Conservation (phyloP, 805 yeast species). For the Metschnikowia bowlesiae region DNA sequence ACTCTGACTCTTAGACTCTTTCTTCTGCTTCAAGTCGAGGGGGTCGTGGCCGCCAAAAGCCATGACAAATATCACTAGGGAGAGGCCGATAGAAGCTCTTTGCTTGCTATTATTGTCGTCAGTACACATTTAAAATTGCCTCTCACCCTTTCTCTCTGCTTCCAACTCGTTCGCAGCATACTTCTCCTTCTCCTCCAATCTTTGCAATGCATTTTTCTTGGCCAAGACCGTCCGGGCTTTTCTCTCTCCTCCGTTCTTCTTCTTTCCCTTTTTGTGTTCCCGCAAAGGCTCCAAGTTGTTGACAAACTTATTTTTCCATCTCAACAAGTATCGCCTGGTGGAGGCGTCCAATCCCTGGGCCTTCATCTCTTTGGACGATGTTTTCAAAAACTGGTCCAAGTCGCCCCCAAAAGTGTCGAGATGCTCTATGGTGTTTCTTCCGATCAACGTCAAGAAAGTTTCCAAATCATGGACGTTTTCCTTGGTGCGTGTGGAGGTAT, state of each 20-base stretch:
- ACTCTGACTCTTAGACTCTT: no score
- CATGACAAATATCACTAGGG: not conserved
- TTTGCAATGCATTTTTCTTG: constrained; percentile 57
- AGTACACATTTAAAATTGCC: constrained; percentile 29
- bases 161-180: constrained; percentile 35
- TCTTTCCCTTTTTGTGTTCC: constrained; percentile 64
- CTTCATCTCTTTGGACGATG: constrained; percentile 56
- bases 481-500: constrained; percentile 47
- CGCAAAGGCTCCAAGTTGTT: constrained; percentile 49
- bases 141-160: constrained; percentile 40
- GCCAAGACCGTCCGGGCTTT: constrained; percentile 50
- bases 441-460: constrained; percentile 72
- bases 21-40: no score
- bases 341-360: constrained; percentile 71
- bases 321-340: constrained; percentile 66
- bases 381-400: constrained; percentile 56
- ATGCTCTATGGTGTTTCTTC: constrained; percentile 68
- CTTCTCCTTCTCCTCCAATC: constrained; percentile 49
- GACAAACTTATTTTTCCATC: constrained; percentile 66
- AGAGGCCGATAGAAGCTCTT: not conserved
- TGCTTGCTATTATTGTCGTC: not conserved
- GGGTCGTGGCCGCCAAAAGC: no score
- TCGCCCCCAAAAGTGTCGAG: constrained; percentile 58
- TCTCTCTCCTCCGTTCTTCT: constrained; percentile 83
- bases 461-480: constrained; percentile 56